Conservation (phyloP, 768 basidiomycete species). For the Fomitopsis serialis region DNA sequence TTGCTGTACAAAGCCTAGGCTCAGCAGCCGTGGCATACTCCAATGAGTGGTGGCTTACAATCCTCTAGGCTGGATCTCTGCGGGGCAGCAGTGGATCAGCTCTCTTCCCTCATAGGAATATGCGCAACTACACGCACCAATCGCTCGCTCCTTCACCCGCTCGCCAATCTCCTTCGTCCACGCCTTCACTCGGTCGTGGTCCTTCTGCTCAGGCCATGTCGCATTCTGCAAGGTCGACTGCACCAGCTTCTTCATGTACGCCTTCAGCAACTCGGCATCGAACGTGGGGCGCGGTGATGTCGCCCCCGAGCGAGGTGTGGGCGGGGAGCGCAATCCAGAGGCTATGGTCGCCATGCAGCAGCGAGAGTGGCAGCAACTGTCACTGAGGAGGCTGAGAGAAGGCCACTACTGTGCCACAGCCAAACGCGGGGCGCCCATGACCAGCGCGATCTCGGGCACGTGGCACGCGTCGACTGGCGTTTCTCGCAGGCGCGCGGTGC, state of each 20-base stretch:
- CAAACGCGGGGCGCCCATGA: conserved; percentile 5
- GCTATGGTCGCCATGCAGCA: neutral
- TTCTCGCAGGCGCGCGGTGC: conserved; percentile 7
- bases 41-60: conserved; percentile 51
- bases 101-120: neutral
- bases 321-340: conserved; percentile 13
- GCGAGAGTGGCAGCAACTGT: neutral
- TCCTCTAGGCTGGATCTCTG: conserved; percentile 72
- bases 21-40: conserved; percentile 1
- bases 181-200: conserved; percentile 61
- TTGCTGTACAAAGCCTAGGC: conserved; percentile 47
- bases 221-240: conserved; percentile 59
- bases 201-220: conserved; percentile 63
- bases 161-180: conserved; percentile 86
- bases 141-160: conserved; percentile 80
- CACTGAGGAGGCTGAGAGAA: neutral
- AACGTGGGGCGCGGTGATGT: conserved; percentile 60
- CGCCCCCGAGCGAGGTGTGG: conserved; percentile 31
- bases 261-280: conserved; percentile 65
- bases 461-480: conserved; percentile 7
- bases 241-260: conserved; percentile 80
- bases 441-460: conserved; percentile 2
- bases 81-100: neutral
- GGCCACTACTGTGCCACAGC: too few species aligned
- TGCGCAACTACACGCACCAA: conserved; percentile 30